These are phyloP conservation scores for Niveomyces coronatus DNA, from an alignment of 2,329 filamentous ascomycete genomes.

Conservation along the genomic window DNA sequence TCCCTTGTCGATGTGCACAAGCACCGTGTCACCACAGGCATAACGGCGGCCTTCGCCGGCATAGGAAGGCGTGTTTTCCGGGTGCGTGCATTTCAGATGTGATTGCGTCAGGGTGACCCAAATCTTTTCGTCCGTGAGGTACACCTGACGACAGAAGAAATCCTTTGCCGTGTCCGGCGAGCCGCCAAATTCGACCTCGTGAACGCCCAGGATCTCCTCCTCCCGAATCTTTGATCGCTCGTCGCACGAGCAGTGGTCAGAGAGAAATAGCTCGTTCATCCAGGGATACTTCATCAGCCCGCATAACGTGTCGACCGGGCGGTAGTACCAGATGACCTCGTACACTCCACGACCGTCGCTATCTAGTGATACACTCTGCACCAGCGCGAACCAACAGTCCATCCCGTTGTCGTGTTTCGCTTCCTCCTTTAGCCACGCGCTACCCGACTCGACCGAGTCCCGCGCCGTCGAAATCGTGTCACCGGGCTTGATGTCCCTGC, in stretches of 20 bases:
- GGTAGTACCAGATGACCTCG: conserved; percentile 65
- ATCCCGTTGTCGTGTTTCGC: conserved; percentile 32
- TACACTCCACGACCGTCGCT: conserved; percentile 33
- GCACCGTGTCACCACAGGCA: conserved; percentile 48
- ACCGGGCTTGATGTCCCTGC: conserved; percentile 30
- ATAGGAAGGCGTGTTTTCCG: conserved; percentile 2
- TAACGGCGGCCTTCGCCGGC: conserved; percentile 23
- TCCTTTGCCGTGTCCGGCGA: conserved; percentile 35
- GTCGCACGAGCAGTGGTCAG: conserved; percentile 63
- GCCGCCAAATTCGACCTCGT: conserved; percentile 48
- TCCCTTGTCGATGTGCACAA: conserved; percentile 25
- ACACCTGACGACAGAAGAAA: conserved; percentile 63
- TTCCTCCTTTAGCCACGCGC: conserved; percentile 44
- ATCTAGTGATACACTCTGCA: conserved; percentile 43
- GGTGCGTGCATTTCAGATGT: conserved; percentile 45
- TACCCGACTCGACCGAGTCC: conserved; percentile 35
- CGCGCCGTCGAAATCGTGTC: conserved; percentile 39
- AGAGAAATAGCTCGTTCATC: conserved; percentile 65
- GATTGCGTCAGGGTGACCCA: conserved; percentile 48
- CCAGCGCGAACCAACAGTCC: conserved; percentile 59
- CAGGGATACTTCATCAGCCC: conserved; percentile 57
- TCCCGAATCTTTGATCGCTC: conserved; percentile 36
- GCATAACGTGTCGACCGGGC: conserved; percentile 60
- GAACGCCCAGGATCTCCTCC: conserved; percentile 45
- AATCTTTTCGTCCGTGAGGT: conserved; percentile 45